Evolutionary conservation across 169 alveolate genomes (phyloP), one percentile per base, ranked within the genome.

Genomic region (Toxoplasma gondii): DNA sequence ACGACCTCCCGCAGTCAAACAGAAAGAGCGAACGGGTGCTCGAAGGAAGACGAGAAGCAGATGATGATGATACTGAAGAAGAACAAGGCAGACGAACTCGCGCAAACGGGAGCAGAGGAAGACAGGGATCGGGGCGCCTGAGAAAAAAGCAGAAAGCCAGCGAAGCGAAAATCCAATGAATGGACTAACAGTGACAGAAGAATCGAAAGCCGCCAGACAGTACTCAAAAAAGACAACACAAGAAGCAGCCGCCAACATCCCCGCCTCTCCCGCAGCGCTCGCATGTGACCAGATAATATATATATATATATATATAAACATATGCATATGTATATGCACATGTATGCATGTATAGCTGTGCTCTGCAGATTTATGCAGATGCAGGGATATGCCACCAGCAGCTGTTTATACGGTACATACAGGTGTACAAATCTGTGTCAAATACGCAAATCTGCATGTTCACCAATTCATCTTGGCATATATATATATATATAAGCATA

Each of bases 31-130:
- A 64, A 16, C 34, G 34, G 5, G 22, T 31, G 74, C 74, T 27
- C 22, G 74, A 27, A 64, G 74, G 74, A 49, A 49, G 12, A 17
- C 45, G 86, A 78, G 24, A 19, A 38, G 86, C 9, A 78, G 86
- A 78, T 12, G 86, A 78, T 24, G 86, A 78, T 1, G 45, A 78
- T 24, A 45, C 12, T 10, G 10, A 78, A 31, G 86, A 45, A 9
- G 43, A 19, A n/a, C 45, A 78, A 7, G 86, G 86, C 12, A 78
- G 39, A 19, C n/a, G 86, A n/a, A 78, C 39, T 19, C 86, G 86
- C 12, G 86, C 86, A 38, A 78, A 31, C 45, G 86, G 86, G 2
- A n/a, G 39, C 44, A 78, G 86, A 31, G 86, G 86, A 78, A 78
- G 86, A n/a, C 49, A 78, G 19, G 86, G 44, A n/a, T 27, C 9